These are phyloP conservation scores for Talaromyces verruculosus DNA, from an alignment of 2,329 filamentous ascomycete species.

Conservation along the genomic window DNA sequence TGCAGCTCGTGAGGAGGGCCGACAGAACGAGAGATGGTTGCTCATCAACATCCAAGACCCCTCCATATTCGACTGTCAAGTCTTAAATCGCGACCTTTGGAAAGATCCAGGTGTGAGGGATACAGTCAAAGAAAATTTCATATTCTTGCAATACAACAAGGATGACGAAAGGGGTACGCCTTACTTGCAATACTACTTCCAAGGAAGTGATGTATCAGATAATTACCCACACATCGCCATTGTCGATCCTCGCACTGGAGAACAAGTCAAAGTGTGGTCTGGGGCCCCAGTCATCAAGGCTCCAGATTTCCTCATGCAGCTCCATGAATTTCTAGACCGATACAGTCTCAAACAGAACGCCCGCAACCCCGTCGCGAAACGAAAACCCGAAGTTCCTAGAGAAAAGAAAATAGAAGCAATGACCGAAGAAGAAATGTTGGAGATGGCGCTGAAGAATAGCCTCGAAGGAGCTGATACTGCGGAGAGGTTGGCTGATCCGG, in stretches of 20 bases:
- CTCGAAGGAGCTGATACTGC: conserved; percentile 57
- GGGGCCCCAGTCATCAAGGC: conserved; percentile 75
- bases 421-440: conserved; percentile 96
- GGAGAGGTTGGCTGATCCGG: conserved; percentile 71
- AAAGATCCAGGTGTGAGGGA: conserved; percentile 77
- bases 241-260: conserved; percentile 89
- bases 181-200: conserved; percentile 90
- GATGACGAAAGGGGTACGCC: conserved; percentile 73
- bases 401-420: conserved; percentile 77
- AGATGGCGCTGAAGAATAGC: conserved; percentile 89
- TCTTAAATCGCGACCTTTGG: conserved; percentile 93
- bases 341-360: conserved; percentile 86
- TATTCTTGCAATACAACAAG: conserved; percentile 93
- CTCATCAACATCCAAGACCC: conserved; percentile 93
- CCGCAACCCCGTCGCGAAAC: conserved; percentile 86
- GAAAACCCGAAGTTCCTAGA: conserved; percentile 63
- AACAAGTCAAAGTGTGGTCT: conserved; percentile 96
- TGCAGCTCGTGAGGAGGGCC: conserved; percentile 78
- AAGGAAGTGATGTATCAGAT: conserved; percentile 73
- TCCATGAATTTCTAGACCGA: conserved; percentile 94
- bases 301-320: conserved; percentile 81
- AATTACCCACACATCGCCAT: conserved; percentile 96
- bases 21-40: conserved; percentile 88
- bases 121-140: conserved; percentile 86
- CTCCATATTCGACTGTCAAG: conserved; percentile 90